Base-by-base conservation (phyloP, 495 filamentous ascomycete genomes). In the Tirmania nivea region DNA sequence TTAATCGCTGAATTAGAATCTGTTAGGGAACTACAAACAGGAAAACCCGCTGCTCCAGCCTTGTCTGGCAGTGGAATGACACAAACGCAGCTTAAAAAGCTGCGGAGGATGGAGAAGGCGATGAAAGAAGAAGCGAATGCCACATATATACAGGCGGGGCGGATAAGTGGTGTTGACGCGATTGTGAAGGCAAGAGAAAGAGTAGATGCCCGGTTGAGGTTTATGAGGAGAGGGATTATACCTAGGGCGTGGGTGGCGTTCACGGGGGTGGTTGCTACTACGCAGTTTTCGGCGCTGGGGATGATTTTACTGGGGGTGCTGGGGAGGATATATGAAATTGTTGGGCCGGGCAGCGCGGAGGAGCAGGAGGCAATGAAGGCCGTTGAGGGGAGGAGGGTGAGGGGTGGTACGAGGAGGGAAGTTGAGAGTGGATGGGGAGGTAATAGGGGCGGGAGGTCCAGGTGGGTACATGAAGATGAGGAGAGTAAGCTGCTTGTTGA, bases 221-320 rank as follows among this genome's bases (percentile, higher is more conserved):
- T 57, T 51, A 54, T 59, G 57, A 57, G 37, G 51, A 52, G 53
- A 52, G 54, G 54, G 19, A 21, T 66, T 12, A 61, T 62, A 11
- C 58, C 61, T 48, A 59, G 35, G 16, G 62, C 52, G 31, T 59
- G 56, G 47, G 52, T 17, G 56, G 77, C 80, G 0, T 89, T 92
- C 62, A 77, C 76, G 8, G 78, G 78, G 25, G 68, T 89, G 12
- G 67, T 83, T 6, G 77, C 77, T 9, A 82, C 86, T 66, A 74
- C 70, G 37, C 81, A 84, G 56, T 86, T 83, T 62, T 75, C 83
- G n/a, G 69, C 81, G 1, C 71, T 90, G n/a, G 85, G 85, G n/a
- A 68, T 86, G 14, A 74, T 83, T 48, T 70, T 92, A 7, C 50
- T 87, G n/a, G 78, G 75, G 16, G 67, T 72, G 12, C 65, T 88